phyloP scores from a whole-genome alignment of 129 eudicot genomes.

The Helianthus annuus region HanXRQr2.0-SUNRISE NC_035447.2:3998753-3999252 shows the following conservation, averaged over 20 bases:
- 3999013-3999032: conserved; percentile 23
- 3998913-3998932: conserved; percentile 15
- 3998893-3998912: neutral
- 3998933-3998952: conserved; percentile 13
- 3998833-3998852: conserved; percentile 23
- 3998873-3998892: neutral
- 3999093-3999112: conserved; percentile 7
- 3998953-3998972: conserved; percentile 25
- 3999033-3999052: conserved; percentile 21
- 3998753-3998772: conserved; percentile 26
- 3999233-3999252: conserved; percentile 33
- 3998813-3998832: conserved; percentile 29
- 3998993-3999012: conserved; percentile 8
- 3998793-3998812: conserved; percentile 26
- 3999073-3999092: conserved; percentile 27
- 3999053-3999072: conserved; percentile 28
- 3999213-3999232: conserved; percentile 32
- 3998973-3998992: conserved; percentile 23
- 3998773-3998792: conserved; percentile 26
- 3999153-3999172: conserved; percentile 23
- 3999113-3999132: conserved; percentile 29
- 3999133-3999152: conserved; percentile 17
- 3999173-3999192: conserved; percentile 10
- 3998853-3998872: neutral
- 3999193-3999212: conserved; percentile 13